Evolutionary conservation across 768 basidiomycete species (phyloP).

Genomic region (Pleurotus salmoneostramineus): DNA sequence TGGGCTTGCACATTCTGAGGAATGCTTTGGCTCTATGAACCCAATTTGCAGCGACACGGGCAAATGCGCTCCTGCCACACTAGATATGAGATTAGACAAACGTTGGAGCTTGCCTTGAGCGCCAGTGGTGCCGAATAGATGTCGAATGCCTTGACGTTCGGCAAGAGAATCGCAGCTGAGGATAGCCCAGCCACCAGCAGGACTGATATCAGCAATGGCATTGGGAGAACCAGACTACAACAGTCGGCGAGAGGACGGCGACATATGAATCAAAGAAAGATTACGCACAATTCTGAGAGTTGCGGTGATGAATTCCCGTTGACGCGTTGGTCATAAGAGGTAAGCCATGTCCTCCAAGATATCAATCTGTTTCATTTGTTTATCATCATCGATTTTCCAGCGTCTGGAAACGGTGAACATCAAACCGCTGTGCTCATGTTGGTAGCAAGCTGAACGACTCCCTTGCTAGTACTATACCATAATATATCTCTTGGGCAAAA

Average conservation of each 20-base stretch:
- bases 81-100: slow-evolving; percentile 26
- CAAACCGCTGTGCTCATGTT: slow-evolving; percentile 70
- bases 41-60: slow-evolving; percentile 16
- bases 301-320: neutral
- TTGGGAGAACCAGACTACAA: neutral
- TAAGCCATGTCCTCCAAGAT: slow-evolving; percentile 23
- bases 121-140: slow-evolving; percentile 16
- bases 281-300: slow-evolving; percentile 6
- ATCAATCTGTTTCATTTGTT: neutral
- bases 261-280: neutral
- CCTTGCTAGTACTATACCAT: slow-evolving; percentile 12
- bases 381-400: slow-evolving; percentile 27
- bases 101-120: slow-evolving; percentile 32
- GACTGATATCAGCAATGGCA: slow-evolving; percentile 1
- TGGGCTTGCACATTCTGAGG: slow-evolving; percentile 11
- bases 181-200: slow-evolving; percentile 29
- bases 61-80: slow-evolving; percentile 19
- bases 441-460: slow-evolving; percentile 35
- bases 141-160: slow-evolving; percentile 12
- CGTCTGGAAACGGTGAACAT: slow-evolving; percentile 70
- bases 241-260: neutral
- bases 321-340: slow-evolving; percentile 22
- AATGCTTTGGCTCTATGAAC: slow-evolving; percentile 15
- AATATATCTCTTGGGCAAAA: slow-evolving; percentile 2
- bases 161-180: slow-evolving; percentile 20